A percentile compares a stretch with the other conserved stretches of the same genome.
These are phyloP conservation scores for Boletus rubescentipes DNA, from an alignment of 768 basidiomycete species.

Conservation along the genomic window DNA sequence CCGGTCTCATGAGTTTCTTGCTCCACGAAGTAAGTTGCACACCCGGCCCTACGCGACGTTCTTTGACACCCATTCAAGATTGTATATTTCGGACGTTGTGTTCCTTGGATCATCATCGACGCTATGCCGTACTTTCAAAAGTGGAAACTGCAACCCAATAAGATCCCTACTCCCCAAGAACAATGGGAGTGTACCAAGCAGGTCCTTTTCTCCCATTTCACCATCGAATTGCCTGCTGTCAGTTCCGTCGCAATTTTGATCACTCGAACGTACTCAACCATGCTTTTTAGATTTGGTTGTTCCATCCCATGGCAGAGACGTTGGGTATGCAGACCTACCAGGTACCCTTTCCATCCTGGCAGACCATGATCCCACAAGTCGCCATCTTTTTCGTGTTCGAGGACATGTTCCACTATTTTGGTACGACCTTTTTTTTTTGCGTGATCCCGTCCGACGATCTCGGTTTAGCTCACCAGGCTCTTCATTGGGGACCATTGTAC, in stretches of 20 bases:
- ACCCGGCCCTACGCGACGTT: background rate
- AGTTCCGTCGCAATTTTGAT: constrained; percentile 24
- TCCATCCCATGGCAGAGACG: constrained; percentile 85
- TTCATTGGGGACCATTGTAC: constrained; percentile 84
- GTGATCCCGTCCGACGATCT: background rate
- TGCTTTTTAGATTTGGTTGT: constrained; percentile 73
- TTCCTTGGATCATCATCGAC: constrained; percentile 97
- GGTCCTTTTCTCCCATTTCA: constrained; percentile 93
- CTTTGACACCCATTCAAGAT: constrained; percentile 46
- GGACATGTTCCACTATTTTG: constrained; percentile 92
- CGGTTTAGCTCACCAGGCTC: constrained; percentile 74
- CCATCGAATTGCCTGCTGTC: constrained; percentile 88
- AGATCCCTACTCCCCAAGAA: constrained; percentile 74
- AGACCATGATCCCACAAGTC: constrained; percentile 72
- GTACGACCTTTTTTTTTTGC: constrained; percentile 35
- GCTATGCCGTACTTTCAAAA: constrained; percentile 87
- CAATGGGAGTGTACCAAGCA: constrained; percentile 97
- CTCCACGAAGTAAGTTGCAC: constrained; percentile 79
- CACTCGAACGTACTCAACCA: background rate
- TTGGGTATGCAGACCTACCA: constrained; percentile 92
- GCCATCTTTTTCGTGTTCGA: constrained; percentile 93
- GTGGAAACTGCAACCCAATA: constrained; percentile 92
- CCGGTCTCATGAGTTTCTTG: constrained; percentile 89
- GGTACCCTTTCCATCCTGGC: constrained; percentile 82
- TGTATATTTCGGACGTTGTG: constrained; percentile 93